These are phyloP conservation scores for Cyclocybe aegerita DNA, from an alignment of 768 basidiomycete genomes.

Conservation along the genomic window DNA sequence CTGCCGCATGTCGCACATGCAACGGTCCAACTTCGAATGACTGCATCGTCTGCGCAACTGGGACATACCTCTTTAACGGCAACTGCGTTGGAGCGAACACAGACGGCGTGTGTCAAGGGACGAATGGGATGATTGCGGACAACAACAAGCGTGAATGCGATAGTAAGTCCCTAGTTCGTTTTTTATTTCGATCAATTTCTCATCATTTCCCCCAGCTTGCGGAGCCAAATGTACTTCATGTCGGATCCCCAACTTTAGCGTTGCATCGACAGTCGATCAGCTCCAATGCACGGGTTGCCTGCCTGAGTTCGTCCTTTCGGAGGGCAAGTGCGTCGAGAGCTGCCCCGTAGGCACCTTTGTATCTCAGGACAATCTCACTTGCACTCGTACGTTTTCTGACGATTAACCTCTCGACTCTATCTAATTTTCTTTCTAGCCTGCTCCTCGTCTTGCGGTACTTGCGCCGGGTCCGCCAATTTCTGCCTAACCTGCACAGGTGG, in stretches of 20 bases:
- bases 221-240: slow-evolving; percentile 83
- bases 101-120: slow-evolving; percentile 72
- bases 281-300: slow-evolving; percentile 78
- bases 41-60: slow-evolving; percentile 67
- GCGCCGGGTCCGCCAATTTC: slow-evolving; percentile 62
- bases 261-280: slow-evolving; percentile 62
- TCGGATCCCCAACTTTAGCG: slow-evolving; percentile 68
- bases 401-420: neutral
- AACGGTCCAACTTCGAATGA: slow-evolving; percentile 64
- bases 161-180: slow-evolving; percentile 42
- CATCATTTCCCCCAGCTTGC: slow-evolving; percentile 51
- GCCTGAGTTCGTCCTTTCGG: slow-evolving; percentile 70
- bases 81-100: slow-evolving; percentile 64
- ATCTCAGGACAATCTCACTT: slow-evolving; percentile 70
- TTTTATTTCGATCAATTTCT: slow-evolving; percentile 12
- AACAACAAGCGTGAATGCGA: slow-evolving; percentile 85
- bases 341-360: slow-evolving; percentile 79
- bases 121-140: slow-evolving; percentile 68
- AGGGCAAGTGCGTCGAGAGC: slow-evolving; percentile 64
- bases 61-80: slow-evolving; percentile 64
- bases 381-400: slow-evolving; percentile 53
- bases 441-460: slow-evolving; percentile 63
- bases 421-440: slow-evolving; percentile 29
- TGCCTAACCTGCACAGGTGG: slow-evolving; percentile 73
- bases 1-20: slow-evolving; percentile 70